phyloP scores from a whole-genome alignment of 1,139 yeast species.

The Geotrichum australiense region DNA sequence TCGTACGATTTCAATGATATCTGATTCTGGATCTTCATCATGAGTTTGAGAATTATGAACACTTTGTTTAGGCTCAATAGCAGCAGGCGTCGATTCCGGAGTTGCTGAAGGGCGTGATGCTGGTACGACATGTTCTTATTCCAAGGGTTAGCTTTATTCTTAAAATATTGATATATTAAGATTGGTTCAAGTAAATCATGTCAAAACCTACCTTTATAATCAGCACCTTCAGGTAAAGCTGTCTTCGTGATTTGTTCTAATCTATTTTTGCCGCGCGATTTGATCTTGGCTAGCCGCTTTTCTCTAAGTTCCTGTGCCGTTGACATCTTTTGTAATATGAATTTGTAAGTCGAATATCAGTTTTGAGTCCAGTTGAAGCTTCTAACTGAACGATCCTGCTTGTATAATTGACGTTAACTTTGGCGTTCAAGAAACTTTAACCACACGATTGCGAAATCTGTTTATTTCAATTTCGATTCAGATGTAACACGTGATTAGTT shows the following conservation, averaged over 20 bases:
- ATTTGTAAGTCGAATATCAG: no score
- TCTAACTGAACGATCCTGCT: no score
- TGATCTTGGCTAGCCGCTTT: conserved; percentile 34
- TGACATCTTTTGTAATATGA: no score
- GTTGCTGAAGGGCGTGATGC: neutral
- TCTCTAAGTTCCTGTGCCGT: conserved; percentile 32
- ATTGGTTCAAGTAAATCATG: neutral
- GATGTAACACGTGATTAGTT: no score
- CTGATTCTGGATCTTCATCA: conserved; percentile 14
- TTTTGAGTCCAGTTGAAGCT: no score
- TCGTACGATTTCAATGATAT: conserved; percentile 12
- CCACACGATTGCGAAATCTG: no score
- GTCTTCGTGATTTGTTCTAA: conserved; percentile 34
- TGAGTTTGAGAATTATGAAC: neutral
- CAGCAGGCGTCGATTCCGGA: neutral
- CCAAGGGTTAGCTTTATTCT: no score
- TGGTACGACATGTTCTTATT: no score
- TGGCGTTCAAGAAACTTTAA: no score
- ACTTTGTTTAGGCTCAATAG: neutral
- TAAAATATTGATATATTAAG: neutral
- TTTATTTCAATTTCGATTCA: no score
- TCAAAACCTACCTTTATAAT: conserved; percentile 9
- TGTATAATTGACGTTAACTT: no score
- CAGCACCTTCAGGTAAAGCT: conserved; percentile 12
- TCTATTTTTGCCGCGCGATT: conserved; percentile 32